Conservation (phyloP, 2,329 filamentous ascomycete species). For the Fusarium clavum region DNA sequence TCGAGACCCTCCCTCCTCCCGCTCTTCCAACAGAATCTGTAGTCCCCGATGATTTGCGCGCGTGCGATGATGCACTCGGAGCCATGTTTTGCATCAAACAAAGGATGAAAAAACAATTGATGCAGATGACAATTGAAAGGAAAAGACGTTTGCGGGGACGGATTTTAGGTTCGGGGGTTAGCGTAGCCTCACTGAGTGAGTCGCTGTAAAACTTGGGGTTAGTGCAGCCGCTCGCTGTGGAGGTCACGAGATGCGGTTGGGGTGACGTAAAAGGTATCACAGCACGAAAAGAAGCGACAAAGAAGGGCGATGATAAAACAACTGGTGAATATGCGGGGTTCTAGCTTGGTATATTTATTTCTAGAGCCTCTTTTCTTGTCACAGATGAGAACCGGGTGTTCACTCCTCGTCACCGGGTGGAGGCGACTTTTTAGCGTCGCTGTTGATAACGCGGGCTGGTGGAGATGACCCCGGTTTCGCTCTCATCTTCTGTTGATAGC, state of each 20-base stretch:
- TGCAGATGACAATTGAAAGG: neutral
- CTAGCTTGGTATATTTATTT: neutral
- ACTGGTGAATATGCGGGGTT: neutral
- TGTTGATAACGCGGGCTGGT: slow-evolving; percentile 11
- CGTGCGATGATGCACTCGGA: slow-evolving; percentile 31
- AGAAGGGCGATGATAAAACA: neutral
- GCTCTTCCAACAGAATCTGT: slow-evolving; percentile 22
- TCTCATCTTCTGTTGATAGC: neutral
- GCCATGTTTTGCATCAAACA: slow-evolving; percentile 23
- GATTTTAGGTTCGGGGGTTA: slow-evolving; percentile 5
- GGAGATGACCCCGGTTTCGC: neutral
- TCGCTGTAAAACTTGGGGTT: neutral
- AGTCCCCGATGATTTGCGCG: slow-evolving; percentile 29
- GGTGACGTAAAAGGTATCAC: neutral
- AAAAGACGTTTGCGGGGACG: slow-evolving; percentile 1
- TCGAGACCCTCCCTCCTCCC: slow-evolving; percentile 39
- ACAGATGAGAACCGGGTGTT: neutral
- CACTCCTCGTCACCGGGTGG: neutral
- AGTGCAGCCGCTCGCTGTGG: slow-evolving; percentile 1
- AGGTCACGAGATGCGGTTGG: slow-evolving; percentile 3
- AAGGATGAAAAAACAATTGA: neutral
- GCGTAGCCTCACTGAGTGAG: slow-evolving; percentile 1
- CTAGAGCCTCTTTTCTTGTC: neutral
- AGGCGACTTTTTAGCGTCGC: neutral
- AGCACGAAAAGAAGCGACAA: neutral